These are phyloP conservation scores for Entelexis paramagnoliae DNA, from an alignment of 1,139 yeast species.

Conservation along the genomic window DNA sequence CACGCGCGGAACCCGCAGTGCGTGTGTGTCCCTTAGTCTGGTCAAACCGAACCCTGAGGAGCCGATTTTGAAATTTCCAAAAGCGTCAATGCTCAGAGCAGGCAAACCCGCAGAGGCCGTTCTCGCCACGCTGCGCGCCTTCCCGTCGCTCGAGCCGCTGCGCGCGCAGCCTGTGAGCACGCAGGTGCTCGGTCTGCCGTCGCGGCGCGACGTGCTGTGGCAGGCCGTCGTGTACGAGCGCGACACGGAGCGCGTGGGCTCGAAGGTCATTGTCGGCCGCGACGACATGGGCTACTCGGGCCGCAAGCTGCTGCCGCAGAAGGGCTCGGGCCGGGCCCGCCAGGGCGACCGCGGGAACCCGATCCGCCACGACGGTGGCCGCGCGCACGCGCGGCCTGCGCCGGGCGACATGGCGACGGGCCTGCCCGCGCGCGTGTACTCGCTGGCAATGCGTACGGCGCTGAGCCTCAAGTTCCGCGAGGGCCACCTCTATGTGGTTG, in stretches of 20 bases:
- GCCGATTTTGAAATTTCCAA: constrained; percentile 8
- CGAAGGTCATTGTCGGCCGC: constrained; percentile 77
- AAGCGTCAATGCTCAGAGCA: constrained; percentile 21
- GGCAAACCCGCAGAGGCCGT: constrained; percentile 60
- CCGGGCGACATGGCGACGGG: constrained; percentile 83
- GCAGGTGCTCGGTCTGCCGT: constrained; percentile 55
- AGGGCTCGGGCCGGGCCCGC: constrained; percentile 93
- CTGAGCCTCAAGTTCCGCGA: constrained; percentile 66
- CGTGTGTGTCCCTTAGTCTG: too few relatives aligned
- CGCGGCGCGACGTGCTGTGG: constrained; percentile 89
- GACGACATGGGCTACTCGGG: constrained; percentile 80
- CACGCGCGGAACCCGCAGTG: too few relatives aligned
- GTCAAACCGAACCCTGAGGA: background rate
- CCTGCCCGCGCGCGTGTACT: constrained; percentile 66
- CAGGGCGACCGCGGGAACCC: constrained; percentile 95
- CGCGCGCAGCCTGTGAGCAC: constrained; percentile 66
- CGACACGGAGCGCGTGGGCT: constrained; percentile 79
- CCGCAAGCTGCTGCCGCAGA: constrained; percentile 74
- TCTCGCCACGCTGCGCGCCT: constrained; percentile 66
- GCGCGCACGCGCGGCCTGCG: constrained; percentile 79
- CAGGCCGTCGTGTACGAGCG: constrained; percentile 88
- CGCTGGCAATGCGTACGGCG: constrained; percentile 69
- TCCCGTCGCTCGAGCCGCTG: constrained; percentile 84
- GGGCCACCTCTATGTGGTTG: constrained; percentile 63
- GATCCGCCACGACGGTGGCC: constrained; percentile 76